Conservation (phyloP, 176 grass and related monocot species). For the Avena insularis region DNA sequence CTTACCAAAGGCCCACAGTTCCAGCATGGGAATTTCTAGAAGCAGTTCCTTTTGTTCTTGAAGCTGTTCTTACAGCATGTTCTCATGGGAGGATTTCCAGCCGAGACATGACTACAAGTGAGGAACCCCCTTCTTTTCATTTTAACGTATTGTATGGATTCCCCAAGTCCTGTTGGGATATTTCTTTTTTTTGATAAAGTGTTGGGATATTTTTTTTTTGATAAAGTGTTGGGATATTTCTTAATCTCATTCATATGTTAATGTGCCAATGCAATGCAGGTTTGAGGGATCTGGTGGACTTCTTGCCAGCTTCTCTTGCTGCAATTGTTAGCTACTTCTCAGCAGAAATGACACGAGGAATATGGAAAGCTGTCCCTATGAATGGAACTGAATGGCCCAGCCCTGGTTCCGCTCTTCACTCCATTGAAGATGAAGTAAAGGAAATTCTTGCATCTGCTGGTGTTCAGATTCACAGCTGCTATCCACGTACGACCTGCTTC, state of each 20-base stretch:
- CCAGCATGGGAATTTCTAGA: conserved; percentile 97
- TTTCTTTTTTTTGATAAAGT: background rate
- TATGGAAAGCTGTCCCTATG: conserved; percentile 96
- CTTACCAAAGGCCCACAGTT: conserved; percentile 70
- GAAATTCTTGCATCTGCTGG: conserved; percentile 94
- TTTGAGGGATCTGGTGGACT: conserved; percentile 94
- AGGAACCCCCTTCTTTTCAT: conserved; percentile 37
- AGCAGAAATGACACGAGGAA: conserved; percentile 98
- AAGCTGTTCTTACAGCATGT: conserved; percentile 97
- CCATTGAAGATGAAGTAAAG: conserved; percentile 92
- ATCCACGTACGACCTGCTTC: conserved; percentile 72
- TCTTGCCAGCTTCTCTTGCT: conserved; percentile 96
- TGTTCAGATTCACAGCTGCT: conserved; percentile 85
- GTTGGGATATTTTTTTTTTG: background rate
- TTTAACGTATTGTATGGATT: conserved; percentile 1
- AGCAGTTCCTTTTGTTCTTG: conserved; percentile 97
- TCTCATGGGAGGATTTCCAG: conserved; percentile 90
- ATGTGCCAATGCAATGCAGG: conserved; percentile 53
- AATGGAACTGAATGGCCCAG: conserved; percentile 97
- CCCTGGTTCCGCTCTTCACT: conserved; percentile 77
- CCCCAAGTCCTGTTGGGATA: conserved; percentile 2
- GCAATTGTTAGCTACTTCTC: conserved; percentile 91
- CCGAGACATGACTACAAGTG: conserved; percentile 93
- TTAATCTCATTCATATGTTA: conserved; percentile 34
- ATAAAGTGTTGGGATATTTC: background rate